These are phyloP conservation scores for Gracilaria vermiculophylla DNA, from an alignment of 23 red algal species.

Conservation along the genomic window DNA sequence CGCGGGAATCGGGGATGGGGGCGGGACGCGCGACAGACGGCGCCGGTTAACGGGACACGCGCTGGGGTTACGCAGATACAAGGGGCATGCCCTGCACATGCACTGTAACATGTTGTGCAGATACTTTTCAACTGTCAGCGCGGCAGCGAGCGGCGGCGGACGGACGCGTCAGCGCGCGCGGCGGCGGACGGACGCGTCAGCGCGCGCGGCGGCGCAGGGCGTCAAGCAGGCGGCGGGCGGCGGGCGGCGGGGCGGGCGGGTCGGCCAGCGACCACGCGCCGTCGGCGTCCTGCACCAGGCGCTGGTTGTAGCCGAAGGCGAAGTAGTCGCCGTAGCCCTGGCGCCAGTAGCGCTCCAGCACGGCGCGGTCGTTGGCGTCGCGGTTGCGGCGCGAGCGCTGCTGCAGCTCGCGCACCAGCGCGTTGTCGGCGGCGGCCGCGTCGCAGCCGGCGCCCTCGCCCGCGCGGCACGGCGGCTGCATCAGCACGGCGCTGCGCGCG, in stretches of 20 bases:
- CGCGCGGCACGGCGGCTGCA: constrained; percentile 2
- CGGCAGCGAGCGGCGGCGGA: too few species aligned
- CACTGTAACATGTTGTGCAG: too few species aligned
- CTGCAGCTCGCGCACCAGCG: constrained; percentile 35
- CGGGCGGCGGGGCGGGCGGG: background rate
- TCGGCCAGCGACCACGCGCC: constrained; percentile 49
- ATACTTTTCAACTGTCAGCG: too few species aligned
- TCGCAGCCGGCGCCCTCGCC: constrained; percentile 60
- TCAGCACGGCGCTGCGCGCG: background rate
- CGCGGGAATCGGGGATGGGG: too few species aligned
- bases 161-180: background rate
- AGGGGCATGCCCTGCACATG: background rate
- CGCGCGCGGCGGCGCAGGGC: too few species aligned
- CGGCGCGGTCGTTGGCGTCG: constrained; percentile 1
- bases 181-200: background rate
- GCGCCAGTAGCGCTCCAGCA: constrained; percentile 53
- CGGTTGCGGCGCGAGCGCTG: constrained; percentile 38
- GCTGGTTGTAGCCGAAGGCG: constrained; percentile 50
- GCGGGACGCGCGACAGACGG: too few species aligned
- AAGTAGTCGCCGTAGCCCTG: constrained; percentile 62
- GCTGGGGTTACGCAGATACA: background rate
- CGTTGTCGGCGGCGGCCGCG: constrained; percentile 21
- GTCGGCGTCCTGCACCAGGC: constrained; percentile 47
- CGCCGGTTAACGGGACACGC: background rate
- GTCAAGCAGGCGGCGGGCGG: too few species aligned